Conservation (phyloP, 441 rosid genomes). For the Populus tomentosa region DNA sequence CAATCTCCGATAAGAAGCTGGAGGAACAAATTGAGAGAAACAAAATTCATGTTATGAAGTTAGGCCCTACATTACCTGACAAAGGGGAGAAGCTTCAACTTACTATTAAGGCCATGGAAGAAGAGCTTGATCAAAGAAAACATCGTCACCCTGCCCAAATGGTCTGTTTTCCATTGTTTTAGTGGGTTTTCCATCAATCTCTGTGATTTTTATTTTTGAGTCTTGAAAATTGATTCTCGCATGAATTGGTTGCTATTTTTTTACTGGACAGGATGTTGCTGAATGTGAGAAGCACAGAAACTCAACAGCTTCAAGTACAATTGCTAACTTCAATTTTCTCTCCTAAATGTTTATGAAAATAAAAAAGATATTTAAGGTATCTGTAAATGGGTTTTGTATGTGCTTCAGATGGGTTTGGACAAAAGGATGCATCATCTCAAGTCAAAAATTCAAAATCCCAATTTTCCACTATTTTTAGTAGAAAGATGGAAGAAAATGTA, state of each 20-base stretch:
- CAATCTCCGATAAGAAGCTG: conserved; percentile 34
- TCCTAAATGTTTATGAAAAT: neutral
- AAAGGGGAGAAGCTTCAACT: conserved; percentile 43
- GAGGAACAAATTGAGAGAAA: conserved; percentile 35
- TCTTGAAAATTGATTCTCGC: neutral
- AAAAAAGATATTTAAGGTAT: too few species aligned
- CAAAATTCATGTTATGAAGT: neutral
- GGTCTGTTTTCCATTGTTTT: conserved; percentile 23
- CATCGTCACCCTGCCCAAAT: conserved; percentile 11
- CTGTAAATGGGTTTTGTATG: conserved; percentile 27
- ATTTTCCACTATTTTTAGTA: conserved; percentile 40
- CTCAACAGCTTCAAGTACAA: conserved; percentile 23
- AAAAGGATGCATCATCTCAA: conserved; percentile 28
- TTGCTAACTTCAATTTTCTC: conserved; percentile 15
- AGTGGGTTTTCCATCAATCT: neutral
- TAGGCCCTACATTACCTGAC: conserved; percentile 33
- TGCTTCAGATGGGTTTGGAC: conserved; percentile 37
- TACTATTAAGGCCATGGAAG: conserved; percentile 30
- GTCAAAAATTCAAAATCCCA: conserved; percentile 34
- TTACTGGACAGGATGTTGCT: conserved; percentile 42
- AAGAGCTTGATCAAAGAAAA: conserved; percentile 49
- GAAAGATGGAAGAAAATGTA: conserved; percentile 52
- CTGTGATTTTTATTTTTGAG: neutral
- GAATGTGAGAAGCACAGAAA: conserved; percentile 26
- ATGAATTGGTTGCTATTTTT: conserved; percentile 10